phyloP scores from a whole-genome alignment of 2,329 filamentous ascomycete genomes.

The Magnaporthiopsis rhizophila region DNA sequence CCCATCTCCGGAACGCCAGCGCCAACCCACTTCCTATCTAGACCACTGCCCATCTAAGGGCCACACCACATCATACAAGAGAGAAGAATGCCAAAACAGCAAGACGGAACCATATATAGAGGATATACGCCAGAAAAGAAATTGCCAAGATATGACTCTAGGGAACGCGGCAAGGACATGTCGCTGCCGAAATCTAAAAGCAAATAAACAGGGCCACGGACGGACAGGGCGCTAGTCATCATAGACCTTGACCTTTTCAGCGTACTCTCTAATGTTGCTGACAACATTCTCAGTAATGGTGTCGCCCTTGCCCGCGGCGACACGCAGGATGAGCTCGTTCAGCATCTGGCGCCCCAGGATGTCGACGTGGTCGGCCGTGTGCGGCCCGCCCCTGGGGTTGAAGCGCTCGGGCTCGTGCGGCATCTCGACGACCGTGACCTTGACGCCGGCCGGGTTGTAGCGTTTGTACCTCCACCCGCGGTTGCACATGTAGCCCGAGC shows the following conservation, averaged over 20 bases:
- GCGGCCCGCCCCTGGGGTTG: slow-evolving; percentile 65
- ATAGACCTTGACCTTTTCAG: slow-evolving; percentile 73
- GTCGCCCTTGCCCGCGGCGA: slow-evolving; percentile 79
- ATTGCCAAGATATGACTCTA: too few species aligned
- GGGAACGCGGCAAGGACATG: too few species aligned
- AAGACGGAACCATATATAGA: too few species aligned
- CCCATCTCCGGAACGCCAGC: too few species aligned
- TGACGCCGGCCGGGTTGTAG: slow-evolving; percentile 79
- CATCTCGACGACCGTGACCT: slow-evolving; percentile 90
- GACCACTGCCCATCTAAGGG: too few species aligned
- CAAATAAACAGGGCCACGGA: too few species aligned
- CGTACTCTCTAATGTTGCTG: slow-evolving; percentile 76
- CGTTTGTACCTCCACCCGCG: slow-evolving; percentile 89
- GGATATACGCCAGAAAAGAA: too few species aligned
- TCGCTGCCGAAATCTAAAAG: too few species aligned
- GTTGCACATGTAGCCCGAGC: slow-evolving; percentile 92
- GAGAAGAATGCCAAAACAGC: too few species aligned
- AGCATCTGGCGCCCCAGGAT: slow-evolving; percentile 83
- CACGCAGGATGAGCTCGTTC: slow-evolving; percentile 81
- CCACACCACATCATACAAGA: too few species aligned
- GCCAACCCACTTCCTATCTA: too few species aligned
- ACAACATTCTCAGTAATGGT: slow-evolving; percentile 69
- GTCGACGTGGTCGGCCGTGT: slow-evolving; percentile 86
- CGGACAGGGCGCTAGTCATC: slow-evolving; percentile 41
- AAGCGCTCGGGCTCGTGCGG: slow-evolving; percentile 91